Base-by-base conservation (phyloP, 768 basidiomycete species). In the Leccinum pellstonianum region DNA sequence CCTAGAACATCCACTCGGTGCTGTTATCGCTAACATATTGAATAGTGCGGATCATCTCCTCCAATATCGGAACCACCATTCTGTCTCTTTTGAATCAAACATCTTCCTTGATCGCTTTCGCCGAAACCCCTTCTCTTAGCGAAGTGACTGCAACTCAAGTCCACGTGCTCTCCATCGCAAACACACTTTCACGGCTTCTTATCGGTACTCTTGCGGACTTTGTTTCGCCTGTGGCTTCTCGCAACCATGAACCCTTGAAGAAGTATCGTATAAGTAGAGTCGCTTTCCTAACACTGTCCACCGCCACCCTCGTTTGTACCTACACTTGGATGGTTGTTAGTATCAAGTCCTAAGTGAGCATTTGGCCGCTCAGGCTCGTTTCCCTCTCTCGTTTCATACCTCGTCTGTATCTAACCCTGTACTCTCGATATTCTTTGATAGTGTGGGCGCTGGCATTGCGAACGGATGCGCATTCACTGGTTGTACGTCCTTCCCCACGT, bases 11-110 rank as follows among this genome's bases (percentile, higher is more conserved):
- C 14, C 47, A 41, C 56, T 27, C 25, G 7, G 8, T 6, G 25
- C 9, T 37, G 7, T 49, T 25, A 29, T 53, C 19, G 49, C 55
- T 52, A 46, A 56, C 56, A 3, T 37, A 4, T 59, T 48, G 43
- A 15, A 5, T 56, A 90, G 88, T 83, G 81, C 50, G 90, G 21
- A 21, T 21, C 21, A 92, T 93, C 21, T 85, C 93, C 19, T 87
- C 89, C 19, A 93, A 91, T 66, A 86, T 93, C 51, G 91, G 90
- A 38, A 85, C 87, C 1, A 88, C 93, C 54, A 81, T 87, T 14
- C 75, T 87, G 4, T 86, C 91, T 15, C 80, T 91, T 37, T 83
- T 84, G 9, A 67, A 73, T 15, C 54, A 70, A 19, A 27, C 41
- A 23, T 49, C 68, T 7, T 41, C 56, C 19, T 56, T 62, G 35